Evolutionary conservation across 2,329 filamentous ascomycete genomes (phyloP).

Genomic region (Penicillium polonicum): DNA sequence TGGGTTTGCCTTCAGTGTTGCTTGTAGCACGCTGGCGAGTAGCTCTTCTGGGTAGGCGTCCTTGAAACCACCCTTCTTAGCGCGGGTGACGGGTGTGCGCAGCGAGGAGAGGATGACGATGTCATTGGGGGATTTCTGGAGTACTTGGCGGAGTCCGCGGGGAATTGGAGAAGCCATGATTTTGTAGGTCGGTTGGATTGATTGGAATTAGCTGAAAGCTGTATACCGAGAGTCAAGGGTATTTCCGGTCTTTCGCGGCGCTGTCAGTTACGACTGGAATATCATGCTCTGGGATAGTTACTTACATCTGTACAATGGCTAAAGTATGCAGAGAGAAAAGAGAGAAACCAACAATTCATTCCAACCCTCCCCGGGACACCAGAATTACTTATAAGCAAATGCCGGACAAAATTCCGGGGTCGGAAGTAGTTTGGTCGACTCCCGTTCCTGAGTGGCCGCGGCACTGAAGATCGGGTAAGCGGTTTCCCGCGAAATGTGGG

Average conservation of each 20-base stretch:
- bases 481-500: slow-evolving; percentile 34
- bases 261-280: background rate
- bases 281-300: background rate
- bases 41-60: slow-evolving; percentile 91
- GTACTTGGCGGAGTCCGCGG: slow-evolving; percentile 70
- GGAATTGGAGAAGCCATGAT: slow-evolving; percentile 51
- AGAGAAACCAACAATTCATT: slow-evolving; percentile 7
- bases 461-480: slow-evolving; percentile 41
- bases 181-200: slow-evolving; percentile 15
- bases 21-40: slow-evolving; percentile 62
- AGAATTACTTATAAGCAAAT: slow-evolving; percentile 44
- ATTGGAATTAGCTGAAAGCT: slow-evolving; percentile 7
- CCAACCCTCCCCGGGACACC: slow-evolving; percentile 1
- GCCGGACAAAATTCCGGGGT: slow-evolving; percentile 33
- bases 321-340: background rate
- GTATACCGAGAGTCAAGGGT: slow-evolving; percentile 5
- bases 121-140: slow-evolving; percentile 76
- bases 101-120: slow-evolving; percentile 87
- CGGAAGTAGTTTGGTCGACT: slow-evolving; percentile 25
- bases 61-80: slow-evolving; percentile 79
- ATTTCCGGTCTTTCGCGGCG: background rate
- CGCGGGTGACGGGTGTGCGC: slow-evolving; percentile 79
- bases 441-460: slow-evolving; percentile 24
- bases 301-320: slow-evolving; percentile 5
- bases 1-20: slow-evolving; percentile 70